These are phyloP conservation scores for Euphorbia neoarborescens DNA, from an alignment of 441 rosid species.

Conservation along the genomic window DNA sequence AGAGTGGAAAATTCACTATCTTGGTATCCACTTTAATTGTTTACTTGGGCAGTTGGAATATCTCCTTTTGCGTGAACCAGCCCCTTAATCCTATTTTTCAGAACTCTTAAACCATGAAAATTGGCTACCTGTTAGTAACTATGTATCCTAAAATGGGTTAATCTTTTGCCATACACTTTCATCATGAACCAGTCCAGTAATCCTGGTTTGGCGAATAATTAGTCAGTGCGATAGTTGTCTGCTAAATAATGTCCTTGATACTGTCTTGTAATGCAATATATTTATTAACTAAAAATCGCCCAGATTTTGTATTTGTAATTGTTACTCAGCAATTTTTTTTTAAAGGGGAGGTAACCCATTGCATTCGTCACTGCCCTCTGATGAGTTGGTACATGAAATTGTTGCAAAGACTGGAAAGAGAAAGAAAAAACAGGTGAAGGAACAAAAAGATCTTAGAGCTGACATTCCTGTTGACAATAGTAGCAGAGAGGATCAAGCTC, in stretches of 20 bases:
- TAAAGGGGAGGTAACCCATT: conserved; percentile 14
- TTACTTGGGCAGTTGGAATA: not conserved
- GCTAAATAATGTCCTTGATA: too few species aligned
- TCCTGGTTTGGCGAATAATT: too few species aligned
- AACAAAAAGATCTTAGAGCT: conserved; percentile 8
- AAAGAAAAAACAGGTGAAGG: conserved; percentile 20
- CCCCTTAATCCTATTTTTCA: not conserved
- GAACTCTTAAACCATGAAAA: not conserved
- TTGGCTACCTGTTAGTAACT: not conserved
- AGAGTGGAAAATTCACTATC: not conserved
- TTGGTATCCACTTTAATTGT: too few species aligned
- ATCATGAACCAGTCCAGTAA: too few species aligned
- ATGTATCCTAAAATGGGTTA: not conserved
- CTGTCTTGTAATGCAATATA: too few species aligned
- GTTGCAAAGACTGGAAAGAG: conserved; percentile 21
- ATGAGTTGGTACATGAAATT: conserved; percentile 6
- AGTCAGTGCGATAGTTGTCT: too few species aligned
- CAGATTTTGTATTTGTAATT: too few species aligned
- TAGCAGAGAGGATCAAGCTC: conserved; percentile 17
- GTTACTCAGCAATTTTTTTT: too few species aligned
- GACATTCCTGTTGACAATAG: conserved; percentile 3
- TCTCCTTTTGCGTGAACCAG: not conserved
- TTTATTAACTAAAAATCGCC: too few species aligned
- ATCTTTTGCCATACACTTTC: not conserved
- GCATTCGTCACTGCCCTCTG: conserved; percentile 13